phyloP scores from a whole-genome alignment of 768 basidiomycete species.

The Daedaleopsis nitida region DNA sequence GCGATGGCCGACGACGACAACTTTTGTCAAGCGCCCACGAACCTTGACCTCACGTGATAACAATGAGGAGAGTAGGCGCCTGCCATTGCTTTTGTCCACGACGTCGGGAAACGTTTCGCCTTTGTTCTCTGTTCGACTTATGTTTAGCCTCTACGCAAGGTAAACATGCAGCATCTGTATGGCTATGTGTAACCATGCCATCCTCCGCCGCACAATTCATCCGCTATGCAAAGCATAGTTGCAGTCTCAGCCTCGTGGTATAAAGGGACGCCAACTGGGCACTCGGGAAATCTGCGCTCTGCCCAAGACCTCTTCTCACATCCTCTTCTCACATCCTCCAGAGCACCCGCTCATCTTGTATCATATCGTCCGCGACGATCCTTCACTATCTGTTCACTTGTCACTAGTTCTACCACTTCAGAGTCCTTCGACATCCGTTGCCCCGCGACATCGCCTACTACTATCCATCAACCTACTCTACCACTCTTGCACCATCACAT shows the following conservation, averaged over 20 bases:
- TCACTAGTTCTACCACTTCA: not conserved
- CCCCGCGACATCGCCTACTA: not conserved
- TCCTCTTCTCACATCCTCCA: not conserved
- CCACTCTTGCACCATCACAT: not conserved
- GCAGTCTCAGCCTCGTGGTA: not conserved
- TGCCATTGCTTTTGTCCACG: constrained; percentile 1
- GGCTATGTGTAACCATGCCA: not conserved
- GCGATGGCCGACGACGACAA: too few relatives aligned
- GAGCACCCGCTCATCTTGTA: not conserved
- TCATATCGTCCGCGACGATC: constrained; percentile 19
- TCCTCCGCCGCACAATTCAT: not conserved
- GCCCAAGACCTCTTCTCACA: not conserved
- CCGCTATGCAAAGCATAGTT: not conserved
- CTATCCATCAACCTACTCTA: too few relatives aligned
- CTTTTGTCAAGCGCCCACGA: too few relatives aligned
- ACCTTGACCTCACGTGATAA: not conserved
- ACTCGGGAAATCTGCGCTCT: not conserved
- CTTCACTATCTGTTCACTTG: not conserved
- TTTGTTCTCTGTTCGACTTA: constrained; percentile 11
- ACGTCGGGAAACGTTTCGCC: not conserved
- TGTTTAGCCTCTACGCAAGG: not conserved
- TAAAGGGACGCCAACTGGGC: not conserved
- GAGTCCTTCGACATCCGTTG: not conserved
- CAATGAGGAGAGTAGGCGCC: not conserved
- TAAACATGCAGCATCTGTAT: not conserved